Evolutionary conservation across 1,139 yeast genomes (phyloP), one percentile per base, ranked within the genome.

Genomic region (Zhuliangozyma parablackwelliae): DNA sequence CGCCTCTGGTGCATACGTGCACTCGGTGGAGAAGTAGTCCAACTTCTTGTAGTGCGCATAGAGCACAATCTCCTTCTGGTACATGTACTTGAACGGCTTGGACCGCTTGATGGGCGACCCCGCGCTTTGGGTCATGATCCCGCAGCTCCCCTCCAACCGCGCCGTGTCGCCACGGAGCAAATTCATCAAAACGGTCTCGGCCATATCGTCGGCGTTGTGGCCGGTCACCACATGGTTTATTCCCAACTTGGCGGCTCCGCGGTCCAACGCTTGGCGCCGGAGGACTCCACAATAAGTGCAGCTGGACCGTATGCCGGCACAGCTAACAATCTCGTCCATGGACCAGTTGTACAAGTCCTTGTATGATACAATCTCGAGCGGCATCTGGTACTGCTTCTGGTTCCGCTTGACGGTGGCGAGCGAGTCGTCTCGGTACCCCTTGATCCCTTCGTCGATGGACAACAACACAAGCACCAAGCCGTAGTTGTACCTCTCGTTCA

Each of bases 131-230:
- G 99, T 94, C 45, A 90, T 73, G 30, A 94, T 88, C 29, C 85
- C 76, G 10, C 96, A 87, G n/a, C 97, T 88, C 45, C 83, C 80
- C 52, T 88, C 97, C 39, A 94, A 65, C 45, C 99, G 72, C 21
- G 96, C 95, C 6, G 89, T 83, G 54, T 94, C 99, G n/a, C 99
- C 99, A 48, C 99, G 73, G 24, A 94, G 64, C 31, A 92, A 62
- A 59, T 94, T 94, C 97, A 94, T 90, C 41, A 94, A 62, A 3
- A 94, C 96, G 0, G 99, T 94, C 56, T 94, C 99, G 0, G 99
- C 99, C 86, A 94, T 85, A 61, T 94, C 99, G 57, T 94, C 99
- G 0, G 99, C 99, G 59, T 94, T 94, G 61, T 94, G 99, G 2
- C 99, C 99, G 0, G 99, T 94, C 2, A 94, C 95, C 28, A 94